Evolutionary conservation across 2,329 filamentous ascomycete genomes (phyloP), one percentile per base, ranked within the genome.

Genomic region (Neofusicoccum laricinum): DNA sequence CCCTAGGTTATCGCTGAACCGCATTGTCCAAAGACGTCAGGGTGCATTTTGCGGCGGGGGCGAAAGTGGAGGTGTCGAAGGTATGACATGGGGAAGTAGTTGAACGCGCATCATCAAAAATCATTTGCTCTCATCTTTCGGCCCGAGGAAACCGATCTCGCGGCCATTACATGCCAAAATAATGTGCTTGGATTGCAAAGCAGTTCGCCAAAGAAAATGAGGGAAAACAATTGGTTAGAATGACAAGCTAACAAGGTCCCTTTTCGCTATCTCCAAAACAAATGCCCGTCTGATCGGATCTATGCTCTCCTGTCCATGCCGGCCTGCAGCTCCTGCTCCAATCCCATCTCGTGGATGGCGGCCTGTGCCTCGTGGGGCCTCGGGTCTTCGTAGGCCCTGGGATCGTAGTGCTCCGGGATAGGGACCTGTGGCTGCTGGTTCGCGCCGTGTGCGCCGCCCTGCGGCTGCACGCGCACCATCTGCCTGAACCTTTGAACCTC

Each of bases 401-500:
- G 80, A 67, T 85, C 81, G 69, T 85, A 84, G 70, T 85, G 80
- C 46, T 88, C 83, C 11, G 87, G 87, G 67, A 89, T 89, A 3
- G 87, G 86, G 40, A 89, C 84, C 66, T 85, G 84, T 62, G 72
- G 67, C 69, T 81, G 78, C 67, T 85, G 80, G 48, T 74, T 77
- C 32, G 75, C 59, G 66, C 69, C 66, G 67, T 65, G 67, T 30
- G 61, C 69, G 58, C 71, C 72, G 25, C 64, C 62, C 57, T 69
- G 70, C 30, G 76, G 76, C 68, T 78, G 77, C 50, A 76, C 71
- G 19, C 77, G 69, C 25, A 88, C 86, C 63, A 79, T 75, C 65
- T 85, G 82, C 67, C 95, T 88, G 87, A 99, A 99, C 69, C 88
- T 85, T 74, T 88, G 84, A 55, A 99, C 95, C 79, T 99, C 95